These are phyloP conservation scores for Sinapis alba DNA, from an alignment of 441 rosid genomes.

Conservation along the genomic window DNA sequence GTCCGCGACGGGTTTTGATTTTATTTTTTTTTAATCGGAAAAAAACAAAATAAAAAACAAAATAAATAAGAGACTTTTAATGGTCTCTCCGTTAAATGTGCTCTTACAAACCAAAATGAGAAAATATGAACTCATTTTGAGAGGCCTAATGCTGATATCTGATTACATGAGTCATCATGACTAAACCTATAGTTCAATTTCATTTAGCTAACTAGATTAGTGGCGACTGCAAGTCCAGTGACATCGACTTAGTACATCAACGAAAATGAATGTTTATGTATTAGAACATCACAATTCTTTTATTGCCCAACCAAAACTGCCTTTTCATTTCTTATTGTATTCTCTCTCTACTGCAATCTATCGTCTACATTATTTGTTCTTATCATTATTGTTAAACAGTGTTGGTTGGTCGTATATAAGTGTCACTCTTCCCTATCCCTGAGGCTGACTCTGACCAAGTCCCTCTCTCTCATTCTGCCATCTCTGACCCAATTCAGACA, in stretches of 20 bases:
- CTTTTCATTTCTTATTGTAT: neutral
- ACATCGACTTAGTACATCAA: neutral
- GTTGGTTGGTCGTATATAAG: slow-evolving; percentile 26
- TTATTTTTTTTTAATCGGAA: too few species aligned
- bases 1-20: too few species aligned
- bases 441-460: slow-evolving; percentile 18
- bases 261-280: neutral
- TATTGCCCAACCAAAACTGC: neutral
- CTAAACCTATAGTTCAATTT: neutral
- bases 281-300: neutral
- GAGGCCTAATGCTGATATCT: neutral
- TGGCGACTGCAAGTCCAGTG: too few species aligned
- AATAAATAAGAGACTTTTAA: too few species aligned
- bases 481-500: slow-evolving; percentile 22
- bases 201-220: neutral
- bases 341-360: neutral
- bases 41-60: too few species aligned
- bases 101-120: too few species aligned
- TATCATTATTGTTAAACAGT: neutral
- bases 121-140: neutral
- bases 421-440: slow-evolving; percentile 35
- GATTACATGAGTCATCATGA: neutral
- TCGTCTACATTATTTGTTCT: neutral
- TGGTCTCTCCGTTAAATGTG: too few species aligned
- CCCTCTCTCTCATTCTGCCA: slow-evolving; percentile 20